Base-by-base conservation (phyloP, 2,329 filamentous ascomycete genomes). In the Trichoderma polysporum region DNA sequence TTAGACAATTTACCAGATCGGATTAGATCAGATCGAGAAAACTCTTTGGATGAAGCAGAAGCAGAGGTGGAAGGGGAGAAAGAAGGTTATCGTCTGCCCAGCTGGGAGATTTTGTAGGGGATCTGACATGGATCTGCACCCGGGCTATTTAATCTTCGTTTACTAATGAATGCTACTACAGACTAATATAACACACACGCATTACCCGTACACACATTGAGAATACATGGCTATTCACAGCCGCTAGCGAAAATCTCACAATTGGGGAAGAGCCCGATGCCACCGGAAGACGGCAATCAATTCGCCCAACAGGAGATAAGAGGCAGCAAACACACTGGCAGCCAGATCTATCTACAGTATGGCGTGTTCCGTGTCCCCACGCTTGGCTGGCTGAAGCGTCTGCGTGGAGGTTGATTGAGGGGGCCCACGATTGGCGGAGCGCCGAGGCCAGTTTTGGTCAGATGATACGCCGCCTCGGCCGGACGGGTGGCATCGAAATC, bases 391-490 rank as follows among this genome's bases (percentile, higher is more conserved):
- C 60, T 13, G 60, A 31, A 35, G 41, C 50, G 58, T 37, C 41
- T 7, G 41, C 45, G 17, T 29, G 45, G 58, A 41, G 50, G 27
- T 35, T 64, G 33, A 22, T 25, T 25, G 60, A 56, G 50, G 50
- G 13, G 37, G 15, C 29, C 50, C 60, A 27, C 35, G 50, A 64
- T 56, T 64, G 60, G 60, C 60, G 60, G 60, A 19, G 19, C 35
- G 60, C 60, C 60, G 60, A 56, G 60, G 60, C 47, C 50, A 56
- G 31, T 56, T 39, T 12, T 19, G 60, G 50, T 64, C 50, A 64
- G 60, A 64, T 64, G 60, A 64, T 64, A 27, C 50, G 60, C 60
- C 56, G 50, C 60, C 50, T 33, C 49, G 60, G 60, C 29, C 53
- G 60, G 49, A 52, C 45, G 59, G 47, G 58, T 12, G 22, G 29